Evolutionary conservation across 1,284 basidiomycete species (phyloP).

Genomic region (Gomphus bonarii): DNA sequence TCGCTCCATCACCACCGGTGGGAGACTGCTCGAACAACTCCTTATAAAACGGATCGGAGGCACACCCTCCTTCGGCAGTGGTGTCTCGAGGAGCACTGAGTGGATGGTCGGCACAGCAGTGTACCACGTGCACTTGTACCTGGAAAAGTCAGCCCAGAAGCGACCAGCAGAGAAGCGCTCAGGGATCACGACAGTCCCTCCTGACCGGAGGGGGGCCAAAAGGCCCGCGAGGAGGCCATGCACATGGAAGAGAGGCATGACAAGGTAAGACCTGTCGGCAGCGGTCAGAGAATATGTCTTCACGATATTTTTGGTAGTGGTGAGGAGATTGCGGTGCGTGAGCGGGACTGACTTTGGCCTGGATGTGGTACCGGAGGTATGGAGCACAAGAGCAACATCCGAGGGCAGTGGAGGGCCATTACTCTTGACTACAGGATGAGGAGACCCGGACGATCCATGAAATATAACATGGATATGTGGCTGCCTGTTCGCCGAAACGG

Average conservation of each 20-base stretch:
- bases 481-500: not conserved
- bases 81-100: constrained; percentile 30
- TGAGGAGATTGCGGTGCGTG: constrained; percentile 44
- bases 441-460: not conserved
- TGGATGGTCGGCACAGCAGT: constrained; percentile 37
- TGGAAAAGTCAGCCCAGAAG: constrained; percentile 49
- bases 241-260: constrained; percentile 66
- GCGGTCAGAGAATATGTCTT: constrained; percentile 44
- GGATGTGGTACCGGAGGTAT: constrained; percentile 58
- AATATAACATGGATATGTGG: not conserved
- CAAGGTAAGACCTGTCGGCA: constrained; percentile 32
- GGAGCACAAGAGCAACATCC: constrained; percentile 37
- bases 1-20: constrained; percentile 28
- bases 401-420: not conserved
- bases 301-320: constrained; percentile 48
- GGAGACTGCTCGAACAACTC: constrained; percentile 32
- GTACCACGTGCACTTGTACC: constrained; percentile 41
- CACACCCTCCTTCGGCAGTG: constrained; percentile 22
- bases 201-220: constrained; percentile 46
- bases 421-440: not conserved
- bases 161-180: constrained; percentile 44
- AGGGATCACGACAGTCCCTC: constrained; percentile 51
- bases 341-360: constrained; percentile 52
- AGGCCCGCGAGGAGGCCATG: constrained; percentile 56
- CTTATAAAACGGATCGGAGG: constrained; percentile 35